Evolutionary conservation across 1,284 basidiomycete genomes (phyloP), one percentile per base, ranked within the genome.

Genomic region (Fistulina hepatica): DNA sequence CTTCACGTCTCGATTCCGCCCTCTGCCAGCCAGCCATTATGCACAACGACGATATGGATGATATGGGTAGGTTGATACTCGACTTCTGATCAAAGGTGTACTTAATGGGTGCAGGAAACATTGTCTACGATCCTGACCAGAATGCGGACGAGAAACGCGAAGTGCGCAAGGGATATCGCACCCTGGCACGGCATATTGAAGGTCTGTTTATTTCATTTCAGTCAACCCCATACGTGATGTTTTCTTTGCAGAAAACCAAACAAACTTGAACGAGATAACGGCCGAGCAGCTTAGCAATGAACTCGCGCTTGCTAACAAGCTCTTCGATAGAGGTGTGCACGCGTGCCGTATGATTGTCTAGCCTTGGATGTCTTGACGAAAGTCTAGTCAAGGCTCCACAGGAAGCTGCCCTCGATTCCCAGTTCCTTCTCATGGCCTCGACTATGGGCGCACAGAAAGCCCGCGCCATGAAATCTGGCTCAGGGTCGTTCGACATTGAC

Each of bases 391-490:
- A 75, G 52, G 79, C 74, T 6, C 80, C 84, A 0, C 76, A 78
- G 37, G 85, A 89, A 50, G 85, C 85, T 3, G 81, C 80, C 1
- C 67, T 88, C 5, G 84, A 89, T 55, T 84, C 85, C 0, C 64
- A 67, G n/a, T 65, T 85, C 30, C 69, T 88, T 6, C 55, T 82
- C 1, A 70, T 70, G 51, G 73, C 78, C 13, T 81, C 84, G 5
- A 73, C 69, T 41, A 69, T 81, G 50, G 69, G 76, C 40, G 79
- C 81, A 2, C 73, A 78, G 48, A 86, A 89, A 55, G 86, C 86
- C 10, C 79, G 83, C 25, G 75, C 79, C n/a, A 77, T 91, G 72
- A 86, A 84, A 55, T 76, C 84, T 1, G 84, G 83, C 38, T 72
- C 73, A 0, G 80, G 82, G 34, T 75, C 76, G 12, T 91, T 92